These are phyloP conservation scores for Aspergillus piperis DNA, from an alignment of 2,329 filamentous ascomycete genomes.

Conservation along the genomic window DNA sequence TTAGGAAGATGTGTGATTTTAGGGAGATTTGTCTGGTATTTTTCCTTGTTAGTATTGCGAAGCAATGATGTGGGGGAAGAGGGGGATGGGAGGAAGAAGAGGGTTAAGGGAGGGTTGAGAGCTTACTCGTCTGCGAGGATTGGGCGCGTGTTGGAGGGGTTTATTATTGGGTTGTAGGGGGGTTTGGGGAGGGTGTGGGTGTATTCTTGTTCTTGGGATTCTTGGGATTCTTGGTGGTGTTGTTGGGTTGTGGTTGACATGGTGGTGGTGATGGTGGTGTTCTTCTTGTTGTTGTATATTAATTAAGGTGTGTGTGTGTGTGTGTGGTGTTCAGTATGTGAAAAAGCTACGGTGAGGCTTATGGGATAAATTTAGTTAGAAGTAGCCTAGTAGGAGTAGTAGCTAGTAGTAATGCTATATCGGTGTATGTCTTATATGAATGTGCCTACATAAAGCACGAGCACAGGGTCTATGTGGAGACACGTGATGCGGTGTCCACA, in stretches of 20 bases:
- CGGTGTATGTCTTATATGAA: too few relatives aligned
- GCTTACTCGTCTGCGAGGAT: not conserved
- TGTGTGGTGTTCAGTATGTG: too few relatives aligned
- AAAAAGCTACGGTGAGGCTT: too few relatives aligned
- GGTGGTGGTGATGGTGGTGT: not conserved
- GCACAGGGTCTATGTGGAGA: not conserved
- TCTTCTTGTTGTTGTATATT: too few relatives aligned
- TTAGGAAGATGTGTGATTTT: slow-evolving; percentile 50
- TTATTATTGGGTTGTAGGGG: slow-evolving; percentile 5
- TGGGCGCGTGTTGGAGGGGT: not conserved
- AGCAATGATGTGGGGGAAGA: too few relatives aligned
- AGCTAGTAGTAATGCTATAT: too few relatives aligned
- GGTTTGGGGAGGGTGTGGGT: not conserved
- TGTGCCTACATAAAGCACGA: not conserved
- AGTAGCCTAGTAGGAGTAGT: too few relatives aligned
- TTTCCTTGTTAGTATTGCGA: too few relatives aligned
- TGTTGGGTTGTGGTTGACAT: not conserved
- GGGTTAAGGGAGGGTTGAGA: too few relatives aligned
- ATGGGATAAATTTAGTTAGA: too few relatives aligned
- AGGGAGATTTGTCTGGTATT: not conserved
- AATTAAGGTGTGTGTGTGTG: too few relatives aligned
- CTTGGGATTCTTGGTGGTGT: not conserved
- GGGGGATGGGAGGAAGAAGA: too few relatives aligned
- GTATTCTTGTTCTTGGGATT: not conserved
- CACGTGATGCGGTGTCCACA: not conserved